phyloP scores from a whole-genome alignment of 176 grass and related monocot species.

The Aegilops longissima region DNA sequence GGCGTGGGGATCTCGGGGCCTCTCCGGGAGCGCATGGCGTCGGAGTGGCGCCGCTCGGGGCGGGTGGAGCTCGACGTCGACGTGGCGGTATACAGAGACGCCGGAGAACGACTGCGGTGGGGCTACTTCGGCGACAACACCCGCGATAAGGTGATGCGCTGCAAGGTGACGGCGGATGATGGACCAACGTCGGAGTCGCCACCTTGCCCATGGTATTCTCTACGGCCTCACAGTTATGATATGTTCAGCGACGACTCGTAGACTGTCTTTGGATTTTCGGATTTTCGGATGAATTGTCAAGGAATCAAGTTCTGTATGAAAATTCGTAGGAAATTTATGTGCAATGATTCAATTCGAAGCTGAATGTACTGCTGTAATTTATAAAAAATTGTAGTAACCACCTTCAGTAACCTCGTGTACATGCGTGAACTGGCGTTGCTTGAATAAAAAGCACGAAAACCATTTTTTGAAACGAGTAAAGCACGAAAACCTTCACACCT shows the following conservation, averaged over 20 bases:
- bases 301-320: neutral
- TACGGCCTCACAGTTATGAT: neutral
- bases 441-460: too few species aligned
- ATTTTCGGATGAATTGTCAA: neutral
- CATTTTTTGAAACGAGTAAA: too few species aligned
- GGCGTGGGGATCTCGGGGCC: conserved; percentile 3
- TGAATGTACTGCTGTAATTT: neutral
- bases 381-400: neutral
- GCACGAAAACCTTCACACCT: too few species aligned
- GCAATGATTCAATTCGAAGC: neutral
- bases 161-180: neutral
- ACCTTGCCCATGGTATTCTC: neutral
- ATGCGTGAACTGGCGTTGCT: too few species aligned
- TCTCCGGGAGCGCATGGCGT: conserved; percentile 1
- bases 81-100: neutral
- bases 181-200: neutral
- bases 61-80: conserved; percentile 11
- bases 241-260: neutral
- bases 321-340: neutral
- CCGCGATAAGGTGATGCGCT: conserved; percentile 11
- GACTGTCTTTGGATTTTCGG: neutral
- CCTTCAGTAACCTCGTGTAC: too few species aligned
- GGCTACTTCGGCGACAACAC: neutral
- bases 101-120: neutral
- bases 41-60: neutral